Conservation (phyloP, 805 yeast species). For the Candida mattraensis region DNA sequence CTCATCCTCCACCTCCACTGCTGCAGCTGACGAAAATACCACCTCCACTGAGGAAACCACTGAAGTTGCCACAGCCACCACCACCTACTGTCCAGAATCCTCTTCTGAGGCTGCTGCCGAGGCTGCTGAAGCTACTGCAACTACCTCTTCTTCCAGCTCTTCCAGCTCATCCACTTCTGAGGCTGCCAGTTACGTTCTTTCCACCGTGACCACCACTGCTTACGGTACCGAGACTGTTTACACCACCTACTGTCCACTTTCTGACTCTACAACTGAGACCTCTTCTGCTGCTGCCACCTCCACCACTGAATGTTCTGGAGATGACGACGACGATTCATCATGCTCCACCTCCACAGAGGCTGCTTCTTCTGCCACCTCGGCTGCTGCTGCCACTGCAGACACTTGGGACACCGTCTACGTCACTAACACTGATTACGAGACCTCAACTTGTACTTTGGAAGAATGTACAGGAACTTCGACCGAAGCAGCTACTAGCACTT, state of each 20-base stretch:
- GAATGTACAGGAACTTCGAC: slow-evolving; percentile 17
- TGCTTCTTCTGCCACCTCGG: slow-evolving; percentile 10
- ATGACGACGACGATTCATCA: too few relatives aligned
- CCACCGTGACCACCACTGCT: slow-evolving; percentile 17
- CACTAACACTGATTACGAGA: slow-evolving; percentile 1
- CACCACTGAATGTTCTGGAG: too few relatives aligned
- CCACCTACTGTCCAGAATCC: slow-evolving; percentile 7
- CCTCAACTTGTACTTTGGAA: too few relatives aligned
- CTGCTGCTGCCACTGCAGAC: slow-evolving; percentile 14
- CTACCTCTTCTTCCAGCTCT: slow-evolving; percentile 4
- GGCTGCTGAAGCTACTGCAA: slow-evolving; percentile 9
- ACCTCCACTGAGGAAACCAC: slow-evolving; percentile 3
- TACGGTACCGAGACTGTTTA: slow-evolving; percentile 18
- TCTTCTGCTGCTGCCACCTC: slow-evolving; percentile 11
- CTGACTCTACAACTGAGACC: slow-evolving; percentile 14
- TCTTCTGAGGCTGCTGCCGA: slow-evolving; percentile 6
- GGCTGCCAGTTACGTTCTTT: slow-evolving; percentile 7
- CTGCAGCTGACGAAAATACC: slow-evolving; percentile 7
- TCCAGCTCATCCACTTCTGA: slow-evolving; percentile 14
- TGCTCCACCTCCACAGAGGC: slow-evolving; percentile 14
- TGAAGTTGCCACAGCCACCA: slow-evolving; percentile 5
- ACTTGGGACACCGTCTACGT: slow-evolving; percentile 10
- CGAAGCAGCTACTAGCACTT: slow-evolving; percentile 4
- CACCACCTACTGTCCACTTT: slow-evolving; percentile 25
- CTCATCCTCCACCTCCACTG: slow-evolving; percentile 10